phyloP scores from a whole-genome alignment of 139 green algal species.

The Tetraselmis chui region DNA sequence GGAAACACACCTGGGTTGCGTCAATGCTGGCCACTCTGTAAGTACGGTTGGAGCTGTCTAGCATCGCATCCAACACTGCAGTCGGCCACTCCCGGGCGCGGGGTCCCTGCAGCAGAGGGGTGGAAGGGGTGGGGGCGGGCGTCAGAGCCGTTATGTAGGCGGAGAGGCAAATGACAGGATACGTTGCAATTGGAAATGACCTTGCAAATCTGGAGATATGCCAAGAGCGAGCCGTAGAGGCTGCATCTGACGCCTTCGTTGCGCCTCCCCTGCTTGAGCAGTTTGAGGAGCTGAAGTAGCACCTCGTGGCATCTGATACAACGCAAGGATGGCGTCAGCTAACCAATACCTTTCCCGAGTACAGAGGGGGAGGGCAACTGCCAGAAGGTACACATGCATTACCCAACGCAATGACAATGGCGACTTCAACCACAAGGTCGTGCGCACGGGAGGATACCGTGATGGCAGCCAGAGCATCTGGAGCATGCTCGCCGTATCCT shows the following conservation, averaged over 20 bases:
- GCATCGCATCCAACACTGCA: neutral
- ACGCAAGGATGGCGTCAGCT: neutral
- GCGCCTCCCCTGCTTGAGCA: neutral
- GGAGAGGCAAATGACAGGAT: too few relatives aligned
- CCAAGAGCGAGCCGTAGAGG: neutral
- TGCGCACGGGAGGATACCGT: too few relatives aligned
- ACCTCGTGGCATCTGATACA: neutral
- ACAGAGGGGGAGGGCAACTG: neutral
- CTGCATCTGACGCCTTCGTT: neutral
- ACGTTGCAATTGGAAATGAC: too few relatives aligned
- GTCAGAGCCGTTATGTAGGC: too few relatives aligned
- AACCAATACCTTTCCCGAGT: too few relatives aligned
- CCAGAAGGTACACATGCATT: too few relatives aligned
- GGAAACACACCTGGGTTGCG: neutral
- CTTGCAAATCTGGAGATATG: neutral
- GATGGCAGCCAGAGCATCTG: neutral
- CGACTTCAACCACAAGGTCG: too few relatives aligned
- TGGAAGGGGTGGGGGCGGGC: too few relatives aligned
- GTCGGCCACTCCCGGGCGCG: neutral
- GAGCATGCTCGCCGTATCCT: neutral
- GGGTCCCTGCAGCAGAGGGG: neutral
- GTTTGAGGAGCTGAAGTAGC: neutral
- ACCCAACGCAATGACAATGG: too few relatives aligned
- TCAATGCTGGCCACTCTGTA: neutral
- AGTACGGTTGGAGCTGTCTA: neutral